Percentiles rank a stretch among this genome's conserved stretches.
phyloP scores from a whole-genome alignment of 352 stramenopile species.

The Globisporangium middletonii region DNA sequence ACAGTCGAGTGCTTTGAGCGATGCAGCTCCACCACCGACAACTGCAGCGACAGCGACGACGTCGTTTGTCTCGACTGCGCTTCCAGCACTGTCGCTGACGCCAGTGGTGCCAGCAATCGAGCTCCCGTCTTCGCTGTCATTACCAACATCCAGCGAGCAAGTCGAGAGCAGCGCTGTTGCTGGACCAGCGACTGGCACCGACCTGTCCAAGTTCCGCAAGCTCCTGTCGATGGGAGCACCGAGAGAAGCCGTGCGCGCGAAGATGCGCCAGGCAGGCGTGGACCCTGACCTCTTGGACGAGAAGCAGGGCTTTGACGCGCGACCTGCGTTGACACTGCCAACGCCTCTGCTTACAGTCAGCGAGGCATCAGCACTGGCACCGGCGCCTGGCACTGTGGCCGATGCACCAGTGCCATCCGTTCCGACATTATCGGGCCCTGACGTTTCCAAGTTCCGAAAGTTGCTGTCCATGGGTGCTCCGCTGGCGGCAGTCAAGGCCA shows the following conservation, averaged over 20 bases:
- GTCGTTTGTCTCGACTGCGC: neutral
- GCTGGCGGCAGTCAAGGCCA: conserved; percentile 48
- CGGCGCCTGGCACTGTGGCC: no score
- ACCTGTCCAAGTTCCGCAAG: conserved; percentile 88
- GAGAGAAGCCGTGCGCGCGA: conserved; percentile 56
- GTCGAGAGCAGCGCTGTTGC: neutral
- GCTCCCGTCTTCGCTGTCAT: neutral
- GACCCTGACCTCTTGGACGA: conserved; percentile 53
- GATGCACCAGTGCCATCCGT: neutral
- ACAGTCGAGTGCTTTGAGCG: conserved; percentile 5
- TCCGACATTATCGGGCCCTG: conserved; percentile 10
- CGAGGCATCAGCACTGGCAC: neutral
- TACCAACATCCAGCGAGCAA: neutral
- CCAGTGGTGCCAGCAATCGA: conserved; percentile 8
- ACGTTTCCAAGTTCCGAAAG: conserved; percentile 57
- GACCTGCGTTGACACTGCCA: conserved; percentile 35
- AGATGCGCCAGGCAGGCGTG: conserved; percentile 61
- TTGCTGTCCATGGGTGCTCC: conserved; percentile 59
- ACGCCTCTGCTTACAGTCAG: neutral
- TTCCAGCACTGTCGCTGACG: conserved; percentile 20
- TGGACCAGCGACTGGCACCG: conserved; percentile 10
- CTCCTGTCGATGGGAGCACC: conserved; percentile 85
- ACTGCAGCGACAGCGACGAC: no score
- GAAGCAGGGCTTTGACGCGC: conserved; percentile 32
- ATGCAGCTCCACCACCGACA: no score